Evolutionary conservation across 2,329 filamentous ascomycete genomes (phyloP).

Genomic region (Apiospora koreana): DNA sequence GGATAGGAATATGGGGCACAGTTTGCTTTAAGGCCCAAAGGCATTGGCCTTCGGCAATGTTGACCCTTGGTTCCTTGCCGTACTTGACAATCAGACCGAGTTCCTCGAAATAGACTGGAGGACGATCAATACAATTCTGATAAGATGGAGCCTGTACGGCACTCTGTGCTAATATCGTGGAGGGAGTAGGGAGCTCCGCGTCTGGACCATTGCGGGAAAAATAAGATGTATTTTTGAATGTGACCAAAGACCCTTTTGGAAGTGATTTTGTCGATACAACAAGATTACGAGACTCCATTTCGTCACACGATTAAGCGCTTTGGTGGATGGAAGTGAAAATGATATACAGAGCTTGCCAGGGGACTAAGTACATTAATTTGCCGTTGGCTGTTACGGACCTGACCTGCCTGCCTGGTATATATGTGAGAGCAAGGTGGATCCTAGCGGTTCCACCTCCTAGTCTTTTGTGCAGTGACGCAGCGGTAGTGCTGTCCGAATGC

Average conservation of each 20-base stretch:
- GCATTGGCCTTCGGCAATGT: neutral
- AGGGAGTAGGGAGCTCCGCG: neutral
- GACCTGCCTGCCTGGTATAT: no score
- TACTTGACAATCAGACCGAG: neutral
- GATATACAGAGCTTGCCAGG: no score
- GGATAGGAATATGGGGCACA: neutral
- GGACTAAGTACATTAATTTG: no score
- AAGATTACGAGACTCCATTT: neutral
- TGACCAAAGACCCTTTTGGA: neutral
- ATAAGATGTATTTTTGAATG: neutral
- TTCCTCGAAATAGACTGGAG: neutral
- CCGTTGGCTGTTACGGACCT: no score
- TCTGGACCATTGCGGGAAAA: neutral
- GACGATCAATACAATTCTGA: neutral
- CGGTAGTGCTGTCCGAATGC: no score
- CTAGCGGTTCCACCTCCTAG: no score
- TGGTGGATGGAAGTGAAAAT: no score
- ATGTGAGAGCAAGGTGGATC: no score
- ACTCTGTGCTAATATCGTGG: neutral
- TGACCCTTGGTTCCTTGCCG: neutral
- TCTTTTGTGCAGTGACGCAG: no score
- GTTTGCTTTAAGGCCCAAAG: neutral
- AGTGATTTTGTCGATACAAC: neutral
- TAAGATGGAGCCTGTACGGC: neutral
- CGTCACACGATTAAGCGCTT: no score